These are phyloP conservation scores for Phytophthora pini DNA, from an alignment of 352 stramenopile species.

Conservation along the genomic window DNA sequence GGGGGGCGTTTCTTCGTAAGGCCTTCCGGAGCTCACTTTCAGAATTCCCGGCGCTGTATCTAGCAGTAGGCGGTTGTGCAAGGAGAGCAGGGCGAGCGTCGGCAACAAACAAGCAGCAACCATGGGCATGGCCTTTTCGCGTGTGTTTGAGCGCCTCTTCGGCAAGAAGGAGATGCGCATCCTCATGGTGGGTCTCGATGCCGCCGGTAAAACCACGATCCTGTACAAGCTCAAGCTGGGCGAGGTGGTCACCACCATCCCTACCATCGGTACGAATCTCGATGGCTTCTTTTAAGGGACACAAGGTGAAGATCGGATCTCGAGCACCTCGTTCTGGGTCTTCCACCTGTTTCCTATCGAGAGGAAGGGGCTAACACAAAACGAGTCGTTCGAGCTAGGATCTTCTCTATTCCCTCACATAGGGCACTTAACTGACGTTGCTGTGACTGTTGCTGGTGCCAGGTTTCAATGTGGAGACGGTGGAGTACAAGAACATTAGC, in stretches of 20 bases:
- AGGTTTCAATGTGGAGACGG: slow-evolving; percentile 99
- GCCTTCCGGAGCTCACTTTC: slow-evolving; percentile 40
- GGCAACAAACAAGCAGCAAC: slow-evolving; percentile 42
- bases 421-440: slow-evolving; percentile 4
- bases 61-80: slow-evolving; percentile 18
- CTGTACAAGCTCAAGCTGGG: slow-evolving; percentile 94
- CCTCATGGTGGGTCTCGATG: slow-evolving; percentile 99
- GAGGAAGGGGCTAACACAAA: not conserved
- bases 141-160: slow-evolving; percentile 98
- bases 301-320: not conserved
- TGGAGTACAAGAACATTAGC: slow-evolving; percentile 99
- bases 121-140: slow-evolving; percentile 98
- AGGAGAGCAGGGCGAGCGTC: slow-evolving; percentile 82
- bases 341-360: not conserved
- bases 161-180: slow-evolving; percentile 99
- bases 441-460: slow-evolving; percentile 5
- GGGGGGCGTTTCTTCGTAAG: slow-evolving; percentile 20
- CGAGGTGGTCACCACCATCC: slow-evolving; percentile 98
- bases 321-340: not conserved
- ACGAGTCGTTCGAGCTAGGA: slow-evolving; percentile 38
- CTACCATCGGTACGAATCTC: slow-evolving; percentile 91
- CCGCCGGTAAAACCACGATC: slow-evolving; percentile 99
- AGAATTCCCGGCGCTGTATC: slow-evolving; percentile 46
- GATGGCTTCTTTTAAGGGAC: too few relatives aligned
- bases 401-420: not conserved